Evolutionary conservation across 805 yeast genomes (phyloP).

Genomic region (Kazachstania martiniae): DNA sequence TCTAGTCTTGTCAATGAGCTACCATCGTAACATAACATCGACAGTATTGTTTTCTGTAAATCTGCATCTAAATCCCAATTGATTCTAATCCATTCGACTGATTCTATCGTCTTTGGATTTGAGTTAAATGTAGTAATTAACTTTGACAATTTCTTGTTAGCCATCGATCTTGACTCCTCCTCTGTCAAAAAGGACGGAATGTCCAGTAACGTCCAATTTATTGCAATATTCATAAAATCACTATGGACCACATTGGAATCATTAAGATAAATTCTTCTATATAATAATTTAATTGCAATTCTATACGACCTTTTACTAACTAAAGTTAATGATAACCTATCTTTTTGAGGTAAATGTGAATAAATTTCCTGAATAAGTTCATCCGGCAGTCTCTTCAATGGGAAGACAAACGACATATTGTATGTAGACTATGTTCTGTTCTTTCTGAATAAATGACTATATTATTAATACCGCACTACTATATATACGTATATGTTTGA

Average conservation of each 20-base stretch:
- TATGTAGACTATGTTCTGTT: too few species aligned
- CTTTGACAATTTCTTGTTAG: conserved; percentile 22
- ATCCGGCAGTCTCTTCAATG: conserved; percentile 16
- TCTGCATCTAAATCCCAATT: conserved; percentile 33
- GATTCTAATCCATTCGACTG: conserved; percentile 31
- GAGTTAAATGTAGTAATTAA: conserved; percentile 21
- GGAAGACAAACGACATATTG: conserved; percentile 6
- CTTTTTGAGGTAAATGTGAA: conserved; percentile 29
- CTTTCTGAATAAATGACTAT: too few species aligned
- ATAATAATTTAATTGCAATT: conserved; percentile 26
- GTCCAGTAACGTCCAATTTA: conserved; percentile 31
- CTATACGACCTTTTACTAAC: conserved; percentile 22
- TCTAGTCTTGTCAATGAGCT: conserved; percentile 28
- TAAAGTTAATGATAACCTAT: conserved; percentile 21
- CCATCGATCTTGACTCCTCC: conserved; percentile 20
- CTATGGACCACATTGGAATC: conserved; percentile 32
- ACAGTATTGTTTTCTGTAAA: conserved; percentile 25
- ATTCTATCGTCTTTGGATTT: conserved; percentile 15
- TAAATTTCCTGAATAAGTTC: conserved; percentile 24
- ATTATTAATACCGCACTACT: too few species aligned
- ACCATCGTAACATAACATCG: conserved; percentile 21
- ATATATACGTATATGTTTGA: too few species aligned
- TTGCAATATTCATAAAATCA: conserved; percentile 27
- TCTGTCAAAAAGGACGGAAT: conserved; percentile 20
- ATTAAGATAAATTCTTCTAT: conserved; percentile 31